Evolutionary conservation across 2,329 filamentous ascomycete species (phyloP), one percentile per base, ranked within the genome.

Genomic region (Beauveria rudraprayagi): DNA sequence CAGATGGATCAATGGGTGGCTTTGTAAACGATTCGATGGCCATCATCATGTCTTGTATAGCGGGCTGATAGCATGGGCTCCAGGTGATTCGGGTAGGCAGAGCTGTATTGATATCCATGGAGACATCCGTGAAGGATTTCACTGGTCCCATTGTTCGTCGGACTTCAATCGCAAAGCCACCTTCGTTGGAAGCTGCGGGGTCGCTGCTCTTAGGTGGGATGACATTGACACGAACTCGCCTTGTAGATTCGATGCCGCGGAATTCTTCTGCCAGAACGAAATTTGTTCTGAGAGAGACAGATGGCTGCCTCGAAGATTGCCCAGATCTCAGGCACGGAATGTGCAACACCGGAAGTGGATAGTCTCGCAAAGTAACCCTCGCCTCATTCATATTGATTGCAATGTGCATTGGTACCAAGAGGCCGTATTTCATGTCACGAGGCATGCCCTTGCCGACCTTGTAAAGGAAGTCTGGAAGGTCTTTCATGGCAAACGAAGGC

Each of bases 31-130:
- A 93, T 74, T 99, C 94, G 63, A 99, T 90, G 28, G 92, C 92
- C 83, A 97, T 97, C 94, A 99, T 99, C 89, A 97, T 96, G 70
- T 99, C 95, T 72, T 99, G 94, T 54, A 99, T 93, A 1, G 93
- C 93, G 30, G 95, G 94, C 70, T 99, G 95, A 70, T 97, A 99
- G 2, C 92, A 96, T 51, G 94, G 92, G 8, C 92, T 92, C 95
- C 94, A 99, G 0, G 93, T 97, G 58, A 99, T 93, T 50, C 90
- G 86, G 0, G 94, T 99, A 2, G 95, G 91, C 62, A 93, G 85
- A 59, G 88, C 89, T 2, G 93, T 97, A 72, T 97, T 96, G 73
- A 99, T 92, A 65, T 96, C 90, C 67, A 99, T 82, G 40, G 83
- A 85, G 73, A 97, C 92, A 70, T 97, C 89, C 0, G 94, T 97